Evolutionary conservation across 1,284 basidiomycete genomes (phyloP).

Genomic region (Melanopsichium pennsylvanicum): DNA sequence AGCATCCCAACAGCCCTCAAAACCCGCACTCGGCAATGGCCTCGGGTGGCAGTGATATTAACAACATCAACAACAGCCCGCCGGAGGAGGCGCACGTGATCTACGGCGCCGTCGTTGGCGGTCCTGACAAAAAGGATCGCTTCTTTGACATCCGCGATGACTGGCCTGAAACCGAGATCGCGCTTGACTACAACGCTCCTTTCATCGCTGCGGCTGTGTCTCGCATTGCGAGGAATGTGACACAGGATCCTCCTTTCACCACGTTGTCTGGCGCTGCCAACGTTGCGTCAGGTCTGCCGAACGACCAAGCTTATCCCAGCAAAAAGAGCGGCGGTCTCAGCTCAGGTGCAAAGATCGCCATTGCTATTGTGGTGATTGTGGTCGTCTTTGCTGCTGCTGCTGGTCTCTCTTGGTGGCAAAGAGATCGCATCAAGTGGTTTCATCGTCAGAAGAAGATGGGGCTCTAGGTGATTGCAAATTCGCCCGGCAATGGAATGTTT

Average conservation of each 20-base stretch:
- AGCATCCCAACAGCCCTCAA: conserved; percentile 84
- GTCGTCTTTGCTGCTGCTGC: conserved; percentile 72
- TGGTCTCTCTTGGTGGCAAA: conserved; percentile 69
- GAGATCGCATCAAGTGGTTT: conserved; percentile 36
- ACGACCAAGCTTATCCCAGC: conserved; percentile 28
- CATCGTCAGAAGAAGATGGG: conserved; percentile 47
- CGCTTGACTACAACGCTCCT: conserved; percentile 78
- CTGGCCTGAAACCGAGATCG: conserved; percentile 80
- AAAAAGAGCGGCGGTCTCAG: conserved; percentile 17
- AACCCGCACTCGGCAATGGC: conserved; percentile 89
- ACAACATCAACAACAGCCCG: conserved; percentile 76
- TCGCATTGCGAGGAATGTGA: conserved; percentile 73
- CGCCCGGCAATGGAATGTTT: no score
- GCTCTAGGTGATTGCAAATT: no score
- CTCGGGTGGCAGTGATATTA: conserved; percentile 76
- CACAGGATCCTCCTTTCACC: conserved; percentile 81
- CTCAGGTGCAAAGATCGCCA: conserved; percentile 71
- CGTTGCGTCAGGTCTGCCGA: conserved; percentile 25
- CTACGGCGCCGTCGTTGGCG: conserved; percentile 87
- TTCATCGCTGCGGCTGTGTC: conserved; percentile 81
- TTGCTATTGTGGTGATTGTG: conserved; percentile 75
- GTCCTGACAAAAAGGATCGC: conserved; percentile 78
- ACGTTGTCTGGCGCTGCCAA: conserved; percentile 24
- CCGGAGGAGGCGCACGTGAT: conserved; percentile 76
- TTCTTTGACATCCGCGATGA: conserved; percentile 85